Conservation (phyloP, 805 yeast species). For the Blastobotrys americana region DNA sequence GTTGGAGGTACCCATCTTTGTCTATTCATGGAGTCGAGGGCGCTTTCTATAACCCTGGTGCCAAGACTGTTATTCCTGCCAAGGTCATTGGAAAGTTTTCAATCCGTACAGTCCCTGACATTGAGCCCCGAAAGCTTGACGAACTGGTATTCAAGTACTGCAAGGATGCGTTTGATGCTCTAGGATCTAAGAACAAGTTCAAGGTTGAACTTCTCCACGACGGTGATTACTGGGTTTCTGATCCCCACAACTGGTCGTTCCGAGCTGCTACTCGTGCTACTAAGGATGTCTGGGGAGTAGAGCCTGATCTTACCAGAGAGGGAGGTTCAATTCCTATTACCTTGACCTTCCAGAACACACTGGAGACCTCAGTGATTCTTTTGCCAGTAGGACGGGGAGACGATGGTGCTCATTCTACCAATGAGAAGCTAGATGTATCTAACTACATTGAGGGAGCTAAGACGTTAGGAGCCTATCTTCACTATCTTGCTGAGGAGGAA, state of each 20-base stretch:
- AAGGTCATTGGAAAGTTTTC: constrained; percentile 91
- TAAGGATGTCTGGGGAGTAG: constrained; percentile 86
- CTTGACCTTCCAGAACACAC: constrained; percentile 79
- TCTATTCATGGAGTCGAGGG: constrained; percentile 97
- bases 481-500: constrained; percentile 56
- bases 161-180: constrained; percentile 53
- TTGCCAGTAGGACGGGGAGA: constrained; percentile 99
- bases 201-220: constrained; percentile 78
- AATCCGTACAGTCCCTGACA: constrained; percentile 95
- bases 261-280: constrained; percentile 94
- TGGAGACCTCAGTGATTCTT: constrained; percentile 77
- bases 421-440: constrained; percentile 82
- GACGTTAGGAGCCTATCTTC: constrained; percentile 88
- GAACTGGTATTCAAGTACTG: constrained; percentile 67
- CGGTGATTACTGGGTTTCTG: constrained; percentile 94
- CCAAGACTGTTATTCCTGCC: constrained; percentile 97
- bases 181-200: constrained; percentile 71
- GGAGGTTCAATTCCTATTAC: constrained; percentile 99
- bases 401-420: constrained; percentile 98
- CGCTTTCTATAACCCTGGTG: constrained; percentile 91
- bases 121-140: constrained; percentile 72
- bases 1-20: constrained; percentile 98
- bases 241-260: constrained; percentile 88
- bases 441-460: constrained; percentile 92
- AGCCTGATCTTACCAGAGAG: constrained; percentile 96